A percentile compares a stretch with the other conserved stretches of the same genome.
Conservation (phyloP, 768 basidiomycete genomes). For the Serendipita vermifera region DNA sequence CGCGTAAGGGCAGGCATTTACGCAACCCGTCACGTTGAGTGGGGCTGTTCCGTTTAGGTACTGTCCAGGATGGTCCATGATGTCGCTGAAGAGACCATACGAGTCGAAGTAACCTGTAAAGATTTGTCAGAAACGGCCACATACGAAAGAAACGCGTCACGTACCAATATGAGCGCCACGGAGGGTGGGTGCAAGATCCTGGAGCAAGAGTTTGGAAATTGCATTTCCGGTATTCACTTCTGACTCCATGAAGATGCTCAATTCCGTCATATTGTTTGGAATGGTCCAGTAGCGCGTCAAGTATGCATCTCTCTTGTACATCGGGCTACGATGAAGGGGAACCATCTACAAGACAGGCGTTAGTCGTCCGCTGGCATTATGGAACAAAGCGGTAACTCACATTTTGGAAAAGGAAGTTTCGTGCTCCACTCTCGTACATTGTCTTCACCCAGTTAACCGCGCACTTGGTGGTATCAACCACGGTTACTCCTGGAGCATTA, state of each 20-base stretch:
- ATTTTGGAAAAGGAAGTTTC: constrained; percentile 59
- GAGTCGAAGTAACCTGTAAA: constrained; percentile 39
- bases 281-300: constrained; percentile 39
- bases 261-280: constrained; percentile 41
- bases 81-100: constrained; percentile 46
- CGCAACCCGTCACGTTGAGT: constrained; percentile 42
- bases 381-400: constrained; percentile 4
- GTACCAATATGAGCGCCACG: constrained; percentile 47
- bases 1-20: constrained; percentile 36
- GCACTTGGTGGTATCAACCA: constrained; percentile 46
- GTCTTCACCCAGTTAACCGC: constrained; percentile 47
- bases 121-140: background rate
- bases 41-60: constrained; percentile 56
- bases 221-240: constrained; percentile 39
- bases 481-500: constrained; percentile 32
- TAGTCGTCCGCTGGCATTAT: constrained; percentile 7
- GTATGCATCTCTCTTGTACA: constrained; percentile 36
- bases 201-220: constrained; percentile 38
- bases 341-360: constrained; percentile 33
- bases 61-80: constrained; percentile 34
- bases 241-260: constrained; percentile 44
- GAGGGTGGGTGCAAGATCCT: constrained; percentile 35
- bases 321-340: constrained; percentile 36
- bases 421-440: constrained; percentile 44
- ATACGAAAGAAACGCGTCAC: background rate